Evolutionary conservation across 352 stramenopile species (phyloP), one percentile per base, ranked within the genome.

Genomic region (Phytophthora fragariae): DNA sequence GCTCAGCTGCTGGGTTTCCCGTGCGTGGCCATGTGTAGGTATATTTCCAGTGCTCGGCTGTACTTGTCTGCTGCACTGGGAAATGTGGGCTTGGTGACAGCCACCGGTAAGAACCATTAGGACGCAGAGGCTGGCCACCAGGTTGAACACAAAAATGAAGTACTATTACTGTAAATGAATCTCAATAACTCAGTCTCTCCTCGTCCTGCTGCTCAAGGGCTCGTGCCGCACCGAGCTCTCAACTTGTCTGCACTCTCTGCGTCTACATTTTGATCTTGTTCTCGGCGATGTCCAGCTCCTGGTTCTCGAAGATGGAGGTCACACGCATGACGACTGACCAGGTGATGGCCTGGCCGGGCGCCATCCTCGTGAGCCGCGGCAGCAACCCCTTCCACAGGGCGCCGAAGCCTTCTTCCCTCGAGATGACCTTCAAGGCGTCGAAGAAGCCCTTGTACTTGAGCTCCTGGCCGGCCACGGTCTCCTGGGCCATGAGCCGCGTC

Each of bases 341-440:
- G 24, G 97, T 99, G 75, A 99, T 99, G 54, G 97, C 97, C 79
- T 99, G 97, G 47, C 97, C 97, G 2, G 97, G 97, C 52, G 98
- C 96, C 83, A 99, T 99, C 57, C 97, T 86, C 77, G 98, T 95
- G 33, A 99, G 85, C 57, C 97, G 88, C 33, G 97, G 97, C 37
- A 97, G 92, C 47, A 99, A 86, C 19, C 97, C 97, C 89, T 99
- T 99, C 97, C 97, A 99, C 14, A 99, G 82, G 9, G 97, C 97
- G 5, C 85, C 73, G 0, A 97, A 76, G 19, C 97, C 97, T 79
- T 99, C 97, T 76, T 99, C 97, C 71, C 91, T 90, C 3, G 94
- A 86, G 73, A 99, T 99, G n/a, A 98, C 74, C 27, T 87, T 74
- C 75, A 98, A 92, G 24, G 91, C 94, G 78, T 99, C 94, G 29